Evolutionary conservation across 2,329 filamentous ascomycete species (phyloP).

Genomic region (Colletotrichum cordylinicola): DNA sequence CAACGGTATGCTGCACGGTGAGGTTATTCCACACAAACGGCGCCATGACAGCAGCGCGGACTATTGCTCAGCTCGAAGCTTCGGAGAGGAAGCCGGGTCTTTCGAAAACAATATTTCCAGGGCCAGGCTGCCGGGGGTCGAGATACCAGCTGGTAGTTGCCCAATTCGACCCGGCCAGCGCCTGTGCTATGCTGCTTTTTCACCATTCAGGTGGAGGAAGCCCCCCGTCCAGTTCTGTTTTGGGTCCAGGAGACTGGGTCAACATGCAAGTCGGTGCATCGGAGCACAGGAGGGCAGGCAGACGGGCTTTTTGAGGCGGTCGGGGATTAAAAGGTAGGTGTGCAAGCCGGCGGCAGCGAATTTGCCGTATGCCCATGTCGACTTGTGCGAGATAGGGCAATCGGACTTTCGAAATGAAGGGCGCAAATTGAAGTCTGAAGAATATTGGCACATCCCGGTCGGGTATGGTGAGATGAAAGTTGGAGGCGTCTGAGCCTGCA

Average conservation of each 20-base stretch:
- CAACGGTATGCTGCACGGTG: not conserved
- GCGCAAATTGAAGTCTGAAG: not conserved
- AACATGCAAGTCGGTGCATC: slow-evolving; percentile 1
- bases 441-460: not conserved
- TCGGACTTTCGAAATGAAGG: not conserved
- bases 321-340: not conserved
- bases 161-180: not conserved
- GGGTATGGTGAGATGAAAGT: not conserved
- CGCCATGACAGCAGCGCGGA: not conserved
- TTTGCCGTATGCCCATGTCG: not conserved
- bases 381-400: not conserved
- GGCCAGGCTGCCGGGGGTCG: not conserved
- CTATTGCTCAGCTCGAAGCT: not conserved
- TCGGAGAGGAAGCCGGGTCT: not conserved
- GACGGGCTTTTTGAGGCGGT: not conserved
- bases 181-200: not conserved
- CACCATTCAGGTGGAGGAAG: not conserved
- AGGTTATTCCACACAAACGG: not conserved
- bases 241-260: not conserved
- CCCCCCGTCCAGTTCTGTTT: not conserved
- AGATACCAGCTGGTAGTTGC: not conserved
- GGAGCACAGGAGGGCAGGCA: not conserved
- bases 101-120: not conserved
- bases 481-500: not conserved
- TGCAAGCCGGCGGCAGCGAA: not conserved